Evolutionary conservation across 1,284 basidiomycete species (phyloP).

Genomic region (Tylopilus sp.): DNA sequence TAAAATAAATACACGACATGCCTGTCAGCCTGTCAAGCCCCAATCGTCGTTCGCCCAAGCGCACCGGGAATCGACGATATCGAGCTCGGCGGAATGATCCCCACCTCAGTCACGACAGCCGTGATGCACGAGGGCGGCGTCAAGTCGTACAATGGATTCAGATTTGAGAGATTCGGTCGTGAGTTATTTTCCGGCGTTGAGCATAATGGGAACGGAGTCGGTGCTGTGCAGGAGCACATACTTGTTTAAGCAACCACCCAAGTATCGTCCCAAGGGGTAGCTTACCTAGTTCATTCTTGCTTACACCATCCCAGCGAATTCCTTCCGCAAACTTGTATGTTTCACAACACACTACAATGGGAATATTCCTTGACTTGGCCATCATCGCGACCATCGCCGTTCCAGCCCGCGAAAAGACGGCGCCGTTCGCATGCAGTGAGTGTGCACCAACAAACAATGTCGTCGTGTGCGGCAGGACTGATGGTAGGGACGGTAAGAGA

Average conservation of each 20-base stretch:
- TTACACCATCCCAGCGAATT: constrained; percentile 91
- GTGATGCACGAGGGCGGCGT: constrained; percentile 88
- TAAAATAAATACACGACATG: constrained; percentile 14
- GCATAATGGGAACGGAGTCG: constrained; percentile 29
- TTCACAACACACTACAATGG: constrained; percentile 96
- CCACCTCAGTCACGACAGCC: constrained; percentile 94
- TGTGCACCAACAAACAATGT: constrained; percentile 92
- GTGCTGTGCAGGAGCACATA: constrained; percentile 13
- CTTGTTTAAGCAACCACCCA: constrained; percentile 7
- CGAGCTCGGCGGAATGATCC: constrained; percentile 84
- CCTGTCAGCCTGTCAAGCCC: constrained; percentile 14
- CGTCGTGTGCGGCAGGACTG: constrained; percentile 76
- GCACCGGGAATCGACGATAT: constrained; percentile 78
- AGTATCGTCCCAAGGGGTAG: neutral
- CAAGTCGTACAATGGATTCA: constrained; percentile 88
- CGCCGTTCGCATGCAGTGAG: constrained; percentile 91
- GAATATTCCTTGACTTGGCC: constrained; percentile 84
- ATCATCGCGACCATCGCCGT: constrained; percentile 97
- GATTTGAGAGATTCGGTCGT: constrained; percentile 58
- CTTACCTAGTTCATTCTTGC: constrained; percentile 91
- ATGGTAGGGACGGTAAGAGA: constrained; percentile 83
- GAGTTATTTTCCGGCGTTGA: constrained; percentile 10
- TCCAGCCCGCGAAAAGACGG: constrained; percentile 91
- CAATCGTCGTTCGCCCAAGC: constrained; percentile 43
- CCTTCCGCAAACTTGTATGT: constrained; percentile 98